phyloP scores from a whole-genome alignment of 306 rosid genomes.

The Castanopsis chinensis region DNA sequence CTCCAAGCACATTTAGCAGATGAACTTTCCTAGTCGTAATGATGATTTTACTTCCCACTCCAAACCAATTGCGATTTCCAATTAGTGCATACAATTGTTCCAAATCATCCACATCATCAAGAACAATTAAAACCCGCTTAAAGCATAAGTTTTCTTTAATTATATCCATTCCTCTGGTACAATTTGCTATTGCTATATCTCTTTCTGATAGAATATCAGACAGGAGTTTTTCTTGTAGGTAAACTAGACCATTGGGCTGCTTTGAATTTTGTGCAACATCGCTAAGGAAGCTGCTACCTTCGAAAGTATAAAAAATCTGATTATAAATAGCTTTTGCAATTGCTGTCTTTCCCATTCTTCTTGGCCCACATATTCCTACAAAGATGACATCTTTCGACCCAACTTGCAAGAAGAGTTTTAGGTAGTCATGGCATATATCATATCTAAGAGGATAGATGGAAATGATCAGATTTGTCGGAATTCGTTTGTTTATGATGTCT shows the following conservation, averaged over 20 bases:
- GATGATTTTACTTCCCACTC: conserved; percentile 24
- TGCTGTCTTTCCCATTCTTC: conserved; percentile 22
- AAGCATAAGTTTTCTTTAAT: conserved; percentile 1
- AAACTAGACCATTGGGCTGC: neutral
- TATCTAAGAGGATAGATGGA: conserved; percentile 16
- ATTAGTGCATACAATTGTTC: neutral
- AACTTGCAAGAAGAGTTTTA: conserved; percentile 13
- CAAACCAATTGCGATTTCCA: conserved; percentile 4
- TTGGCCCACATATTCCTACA: conserved; percentile 21
- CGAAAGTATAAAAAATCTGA: neutral
- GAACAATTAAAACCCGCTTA: conserved; percentile 16
- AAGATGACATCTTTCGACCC: neutral
- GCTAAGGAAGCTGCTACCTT: conserved; percentile 15
- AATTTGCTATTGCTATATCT: neutral
- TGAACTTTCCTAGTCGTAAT: neutral
- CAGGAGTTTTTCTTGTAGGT: conserved; percentile 4
- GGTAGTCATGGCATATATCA: conserved; percentile 2
- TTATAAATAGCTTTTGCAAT: conserved; percentile 15
- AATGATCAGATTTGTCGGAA: conserved; percentile 6
- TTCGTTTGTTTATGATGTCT: neutral
- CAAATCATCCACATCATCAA: conserved; percentile 13
- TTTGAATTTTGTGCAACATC: neutral
- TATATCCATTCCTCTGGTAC: neutral
- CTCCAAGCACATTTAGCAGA: conserved; percentile 6
- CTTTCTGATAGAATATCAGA: neutral